These are phyloP conservation scores for Claviceps arundinis DNA, from an alignment of 2,329 filamentous ascomycete genomes.

Conservation along the genomic window DNA sequence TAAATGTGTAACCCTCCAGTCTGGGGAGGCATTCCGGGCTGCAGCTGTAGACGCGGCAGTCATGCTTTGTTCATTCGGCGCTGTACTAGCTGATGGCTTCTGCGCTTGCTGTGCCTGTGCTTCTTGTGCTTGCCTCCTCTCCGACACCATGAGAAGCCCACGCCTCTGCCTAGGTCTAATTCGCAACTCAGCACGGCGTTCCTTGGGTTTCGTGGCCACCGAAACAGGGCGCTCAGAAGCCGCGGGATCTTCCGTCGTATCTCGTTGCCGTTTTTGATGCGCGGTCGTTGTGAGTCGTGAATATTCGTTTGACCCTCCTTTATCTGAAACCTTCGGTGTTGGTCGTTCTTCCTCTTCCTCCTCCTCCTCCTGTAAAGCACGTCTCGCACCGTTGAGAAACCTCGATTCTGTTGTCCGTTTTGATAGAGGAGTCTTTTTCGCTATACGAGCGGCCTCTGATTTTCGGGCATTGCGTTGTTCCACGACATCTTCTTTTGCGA, in stretches of 20 bases:
- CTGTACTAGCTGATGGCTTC: neutral
- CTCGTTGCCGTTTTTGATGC: neutral
- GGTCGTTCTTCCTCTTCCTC: neutral
- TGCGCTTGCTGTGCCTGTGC: neutral
- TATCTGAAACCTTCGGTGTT: neutral
- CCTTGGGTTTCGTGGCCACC: neutral
- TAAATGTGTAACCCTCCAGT: neutral
- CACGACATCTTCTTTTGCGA: neutral
- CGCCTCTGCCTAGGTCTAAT: conserved; percentile 33
- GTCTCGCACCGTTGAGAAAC: neutral
- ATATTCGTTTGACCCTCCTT: neutral
- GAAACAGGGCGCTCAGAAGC: neutral
- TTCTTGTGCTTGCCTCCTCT: conserved; percentile 13
- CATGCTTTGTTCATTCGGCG: neutral
- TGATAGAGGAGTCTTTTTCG: neutral
- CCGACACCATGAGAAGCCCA: conserved; percentile 33
- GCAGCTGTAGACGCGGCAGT: neutral
- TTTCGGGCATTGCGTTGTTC: neutral
- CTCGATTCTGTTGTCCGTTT: neutral
- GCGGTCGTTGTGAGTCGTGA: neutral
- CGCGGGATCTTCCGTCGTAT: neutral
- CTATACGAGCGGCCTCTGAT: neutral
- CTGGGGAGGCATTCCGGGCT: neutral
- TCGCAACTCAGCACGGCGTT: conserved; percentile 30
- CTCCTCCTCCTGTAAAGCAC: neutral